A percentile compares a stretch with the other conserved stretches of the same genome.
Evolutionary conservation across 164 flowering plant genomes (phyloP).

Genomic region (Vitis riparia): DNA sequence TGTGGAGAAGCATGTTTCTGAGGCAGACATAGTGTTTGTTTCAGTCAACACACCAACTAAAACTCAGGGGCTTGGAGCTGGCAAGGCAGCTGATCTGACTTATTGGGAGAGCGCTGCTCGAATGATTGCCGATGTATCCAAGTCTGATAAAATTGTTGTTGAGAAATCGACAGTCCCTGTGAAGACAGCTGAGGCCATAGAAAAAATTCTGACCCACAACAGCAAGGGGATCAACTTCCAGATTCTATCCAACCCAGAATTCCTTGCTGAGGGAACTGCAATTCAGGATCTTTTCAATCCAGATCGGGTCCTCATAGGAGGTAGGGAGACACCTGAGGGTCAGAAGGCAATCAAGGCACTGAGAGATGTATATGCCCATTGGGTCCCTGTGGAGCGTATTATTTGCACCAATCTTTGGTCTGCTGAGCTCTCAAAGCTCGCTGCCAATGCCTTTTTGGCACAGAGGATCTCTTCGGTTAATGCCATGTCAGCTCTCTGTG

Average conservation of each 20-base stretch:
- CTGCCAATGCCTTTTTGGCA: slow-evolving; percentile 71
- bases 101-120: slow-evolving; percentile 79
- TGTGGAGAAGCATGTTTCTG: slow-evolving; percentile 54
- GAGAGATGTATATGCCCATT: slow-evolving; percentile 55
- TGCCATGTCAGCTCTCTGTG: slow-evolving; percentile 70
- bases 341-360: slow-evolving; percentile 45
- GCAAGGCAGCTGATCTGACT: slow-evolving; percentile 63
- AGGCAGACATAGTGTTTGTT: slow-evolving; percentile 64
- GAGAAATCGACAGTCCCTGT: slow-evolving; percentile 73
- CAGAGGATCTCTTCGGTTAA: slow-evolving; percentile 70
- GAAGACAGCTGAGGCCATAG: slow-evolving; percentile 71
- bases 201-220: slow-evolving; percentile 57
- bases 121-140: slow-evolving; percentile 71
- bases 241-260: slow-evolving; percentile 69
- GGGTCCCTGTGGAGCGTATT: slow-evolving; percentile 61
- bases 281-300: slow-evolving; percentile 55
- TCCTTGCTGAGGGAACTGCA: slow-evolving; percentile 73
- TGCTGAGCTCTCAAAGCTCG: slow-evolving; percentile 73
- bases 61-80: slow-evolving; percentile 69
- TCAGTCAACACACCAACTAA: slow-evolving; percentile 79
- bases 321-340: slow-evolving; percentile 64
- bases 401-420: slow-evolving; percentile 67
- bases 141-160: slow-evolving; percentile 62
- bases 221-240: slow-evolving; percentile 61
- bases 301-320: slow-evolving; percentile 69